Conservation (phyloP, 2,329 filamentous ascomycete genomes). For the Arthrobotrys sinensis region DNA sequence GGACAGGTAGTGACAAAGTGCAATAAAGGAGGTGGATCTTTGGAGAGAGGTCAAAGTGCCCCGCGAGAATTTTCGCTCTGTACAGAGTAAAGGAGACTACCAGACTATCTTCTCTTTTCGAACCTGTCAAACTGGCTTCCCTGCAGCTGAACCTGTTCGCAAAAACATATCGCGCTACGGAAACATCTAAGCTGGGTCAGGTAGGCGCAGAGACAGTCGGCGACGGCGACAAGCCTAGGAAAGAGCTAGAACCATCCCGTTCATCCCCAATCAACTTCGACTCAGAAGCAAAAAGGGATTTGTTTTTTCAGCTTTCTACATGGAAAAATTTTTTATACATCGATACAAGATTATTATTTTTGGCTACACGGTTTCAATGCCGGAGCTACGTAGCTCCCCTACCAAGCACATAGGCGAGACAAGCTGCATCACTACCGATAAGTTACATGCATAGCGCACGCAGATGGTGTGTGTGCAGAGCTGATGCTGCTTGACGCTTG, state of each 20-base stretch:
- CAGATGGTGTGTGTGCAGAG: constrained; percentile 36
- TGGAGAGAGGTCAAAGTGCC: constrained; percentile 44
- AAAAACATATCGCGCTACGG: constrained; percentile 38
- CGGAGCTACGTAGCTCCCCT: constrained; percentile 24
- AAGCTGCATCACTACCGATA: constrained; percentile 58
- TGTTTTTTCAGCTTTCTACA: not conserved
- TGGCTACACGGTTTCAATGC: constrained; percentile 45
- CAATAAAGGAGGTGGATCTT: constrained; percentile 54
- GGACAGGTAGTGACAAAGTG: constrained; percentile 47
- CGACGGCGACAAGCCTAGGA: constrained; percentile 15
- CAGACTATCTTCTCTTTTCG: constrained; percentile 13
- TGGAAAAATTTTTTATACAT: constrained; percentile 39
- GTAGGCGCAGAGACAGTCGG: constrained; percentile 31
- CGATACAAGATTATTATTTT: constrained; percentile 43
- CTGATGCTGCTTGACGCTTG: constrained; percentile 14
- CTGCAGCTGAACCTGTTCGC: constrained; percentile 20
- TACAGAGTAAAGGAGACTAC: not conserved
- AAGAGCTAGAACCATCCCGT: constrained; percentile 17
- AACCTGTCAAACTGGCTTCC: constrained; percentile 20
- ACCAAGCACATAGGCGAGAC: constrained; percentile 57
- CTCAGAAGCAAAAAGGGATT: constrained; percentile 2
- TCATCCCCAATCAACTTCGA: not conserved
- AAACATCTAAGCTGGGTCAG: constrained; percentile 32
- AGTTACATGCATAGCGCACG: constrained; percentile 44
- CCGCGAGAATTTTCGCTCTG: constrained; percentile 18